Conservation (phyloP, 2,329 filamentous ascomycete species). For the Aspergillus fischeri region DNA sequence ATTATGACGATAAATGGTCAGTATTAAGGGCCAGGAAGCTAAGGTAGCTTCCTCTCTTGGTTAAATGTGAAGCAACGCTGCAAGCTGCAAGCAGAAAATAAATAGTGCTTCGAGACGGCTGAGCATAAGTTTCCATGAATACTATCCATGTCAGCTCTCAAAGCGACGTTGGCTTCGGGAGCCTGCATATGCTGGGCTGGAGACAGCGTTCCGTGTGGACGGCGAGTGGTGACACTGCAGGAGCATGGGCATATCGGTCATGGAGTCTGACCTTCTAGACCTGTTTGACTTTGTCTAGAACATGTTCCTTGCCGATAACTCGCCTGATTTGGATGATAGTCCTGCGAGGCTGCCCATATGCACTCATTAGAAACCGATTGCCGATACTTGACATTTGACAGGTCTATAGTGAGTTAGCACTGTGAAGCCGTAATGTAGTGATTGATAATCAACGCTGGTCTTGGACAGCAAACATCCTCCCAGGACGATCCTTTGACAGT, state of each 20-base stretch:
- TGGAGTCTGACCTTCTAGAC: not conserved
- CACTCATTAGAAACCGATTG: not conserved
- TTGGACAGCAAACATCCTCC: not conserved
- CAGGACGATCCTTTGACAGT: not conserved
- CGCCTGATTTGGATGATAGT: not conserved
- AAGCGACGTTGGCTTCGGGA: not conserved
- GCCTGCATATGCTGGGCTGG: not conserved
- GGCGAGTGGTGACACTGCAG: not conserved
- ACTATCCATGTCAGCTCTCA: not conserved
- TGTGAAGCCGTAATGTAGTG: too few relatives aligned
- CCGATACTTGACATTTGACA: not conserved
- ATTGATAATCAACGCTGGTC: not conserved
- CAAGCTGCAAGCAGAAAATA: not conserved
- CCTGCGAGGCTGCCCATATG: not conserved
- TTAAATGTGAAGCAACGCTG: too few relatives aligned
- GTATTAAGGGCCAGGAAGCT: not conserved
- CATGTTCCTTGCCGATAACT: not conserved
- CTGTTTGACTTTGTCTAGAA: not conserved
- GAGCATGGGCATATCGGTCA: not conserved
- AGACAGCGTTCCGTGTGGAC: not conserved
- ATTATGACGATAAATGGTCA: not conserved
- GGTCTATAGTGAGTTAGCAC: not conserved
- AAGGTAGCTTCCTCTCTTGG: not conserved
- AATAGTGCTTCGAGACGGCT: not conserved
- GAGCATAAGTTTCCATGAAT: not conserved